Conservation (phyloP, 345 rosid genomes). For the Corymbia maculata region DNA sequence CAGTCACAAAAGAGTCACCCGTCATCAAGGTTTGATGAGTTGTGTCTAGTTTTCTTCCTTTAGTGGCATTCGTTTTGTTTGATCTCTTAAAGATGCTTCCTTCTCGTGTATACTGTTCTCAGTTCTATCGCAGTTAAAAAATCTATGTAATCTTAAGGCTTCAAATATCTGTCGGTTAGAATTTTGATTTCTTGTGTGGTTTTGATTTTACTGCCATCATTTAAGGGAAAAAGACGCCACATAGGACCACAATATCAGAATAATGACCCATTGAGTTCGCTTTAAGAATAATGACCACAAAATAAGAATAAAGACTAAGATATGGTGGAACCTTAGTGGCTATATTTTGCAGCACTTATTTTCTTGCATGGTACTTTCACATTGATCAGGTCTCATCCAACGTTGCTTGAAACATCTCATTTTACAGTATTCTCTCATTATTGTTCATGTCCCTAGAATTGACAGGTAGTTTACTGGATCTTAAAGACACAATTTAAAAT, state of each 20-base stretch:
- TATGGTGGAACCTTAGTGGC: neutral
- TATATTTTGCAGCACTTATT: neutral
- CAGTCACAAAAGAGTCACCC: conserved; percentile 90
- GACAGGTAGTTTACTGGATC: neutral
- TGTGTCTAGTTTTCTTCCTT: neutral
- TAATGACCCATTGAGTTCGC: neutral
- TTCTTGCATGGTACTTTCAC: neutral
- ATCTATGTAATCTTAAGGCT: neutral
- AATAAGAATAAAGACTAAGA: neutral
- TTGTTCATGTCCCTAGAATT: neutral
- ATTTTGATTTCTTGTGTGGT: neutral
- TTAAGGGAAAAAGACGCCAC: neutral
- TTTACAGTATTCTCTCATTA: neutral
- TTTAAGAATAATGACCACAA: neutral
- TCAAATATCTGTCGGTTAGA: neutral
- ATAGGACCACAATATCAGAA: neutral
- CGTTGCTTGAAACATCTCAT: neutral
- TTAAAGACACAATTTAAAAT: neutral
- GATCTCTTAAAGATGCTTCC: neutral
- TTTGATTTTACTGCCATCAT: neutral
- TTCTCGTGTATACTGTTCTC: neutral
- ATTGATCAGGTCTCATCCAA: neutral
- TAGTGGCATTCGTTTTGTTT: neutral
- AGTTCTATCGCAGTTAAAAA: neutral
- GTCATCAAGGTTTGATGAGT: conserved; percentile 63